Percentiles rank a stretch among this genome's conserved stretches.
These are phyloP conservation scores for Santalum album DNA, from an alignment of 164 flowering plant species.

Conservation along the genomic window DNA sequence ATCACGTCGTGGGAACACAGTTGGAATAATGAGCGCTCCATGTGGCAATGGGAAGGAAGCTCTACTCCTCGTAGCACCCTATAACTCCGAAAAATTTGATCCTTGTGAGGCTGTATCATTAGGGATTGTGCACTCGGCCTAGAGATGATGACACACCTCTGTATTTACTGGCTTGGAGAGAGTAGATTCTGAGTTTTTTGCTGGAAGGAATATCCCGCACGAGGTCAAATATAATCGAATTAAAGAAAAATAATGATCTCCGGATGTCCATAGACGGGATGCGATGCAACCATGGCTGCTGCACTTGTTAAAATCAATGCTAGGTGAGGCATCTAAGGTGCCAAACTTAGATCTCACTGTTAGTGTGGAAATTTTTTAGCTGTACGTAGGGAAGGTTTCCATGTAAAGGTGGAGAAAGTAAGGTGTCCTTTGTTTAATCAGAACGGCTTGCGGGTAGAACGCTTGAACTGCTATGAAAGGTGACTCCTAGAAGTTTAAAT, in stretches of 20 bases:
- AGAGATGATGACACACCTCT: conserved; percentile 67
- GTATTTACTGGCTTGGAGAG: conserved; percentile 26
- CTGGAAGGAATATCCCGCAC: conserved; percentile 8
- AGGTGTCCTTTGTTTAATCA: conserved; percentile 41
- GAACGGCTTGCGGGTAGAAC: conserved; percentile 53
- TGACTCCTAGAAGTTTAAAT: conserved; percentile 55
- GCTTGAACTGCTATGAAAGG: conserved; percentile 47
- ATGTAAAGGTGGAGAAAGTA: conserved; percentile 56
- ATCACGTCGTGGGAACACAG: conserved; percentile 45
- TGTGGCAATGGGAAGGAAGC: conserved; percentile 98
- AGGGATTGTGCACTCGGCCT: conserved; percentile 81
- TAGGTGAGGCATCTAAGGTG: conserved; percentile 98
- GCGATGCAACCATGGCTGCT: conserved; percentile 98
- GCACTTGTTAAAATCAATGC: conserved; percentile 81
- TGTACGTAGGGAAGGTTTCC: conserved; percentile 75
- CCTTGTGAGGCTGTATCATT: conserved; percentile 50
- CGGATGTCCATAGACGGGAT: conserved; percentile 75
- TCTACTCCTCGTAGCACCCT: conserved; percentile 86
- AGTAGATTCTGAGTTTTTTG: conserved; percentile 22
- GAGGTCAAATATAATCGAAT: conserved; percentile 12
- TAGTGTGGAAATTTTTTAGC: conserved; percentile 80
- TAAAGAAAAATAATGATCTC: conserved; percentile 16
- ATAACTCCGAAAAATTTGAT: conserved; percentile 40
- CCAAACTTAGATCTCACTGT: conserved; percentile 94
- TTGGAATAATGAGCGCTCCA: conserved; percentile 91